Conservation (phyloP, 1,284 basidiomycete genomes). For the Pyrrhoderma noxium region DNA sequence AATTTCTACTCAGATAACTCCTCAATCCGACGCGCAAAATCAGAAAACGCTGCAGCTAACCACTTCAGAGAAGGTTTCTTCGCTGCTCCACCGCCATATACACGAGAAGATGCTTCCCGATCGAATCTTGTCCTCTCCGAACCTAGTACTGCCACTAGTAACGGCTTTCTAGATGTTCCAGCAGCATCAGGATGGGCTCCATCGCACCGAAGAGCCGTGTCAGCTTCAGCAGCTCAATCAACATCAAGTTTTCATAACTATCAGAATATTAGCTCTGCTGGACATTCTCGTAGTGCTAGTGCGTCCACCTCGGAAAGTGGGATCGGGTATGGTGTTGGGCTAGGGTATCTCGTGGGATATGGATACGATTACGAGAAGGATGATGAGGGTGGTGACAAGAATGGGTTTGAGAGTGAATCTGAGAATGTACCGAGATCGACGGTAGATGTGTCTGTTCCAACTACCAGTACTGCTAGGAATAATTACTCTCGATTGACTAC, state of each 20-base stretch:
- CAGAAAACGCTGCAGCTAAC: constrained; percentile 10
- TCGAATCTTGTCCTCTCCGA: neutral
- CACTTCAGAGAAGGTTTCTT: constrained; percentile 3
- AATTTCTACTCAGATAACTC: constrained; percentile 3
- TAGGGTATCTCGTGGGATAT: no score
- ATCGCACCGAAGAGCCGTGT: constrained; percentile 9
- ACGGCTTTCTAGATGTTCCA: constrained; percentile 6
- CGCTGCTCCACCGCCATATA: constrained; percentile 15
- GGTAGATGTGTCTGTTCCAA: neutral
- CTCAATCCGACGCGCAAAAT: neutral
- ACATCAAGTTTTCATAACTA: neutral
- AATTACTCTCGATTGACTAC: no score
- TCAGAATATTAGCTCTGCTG: neutral
- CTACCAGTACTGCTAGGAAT: neutral
- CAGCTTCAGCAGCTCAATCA: constrained; percentile 1
- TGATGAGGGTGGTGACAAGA: neutral
- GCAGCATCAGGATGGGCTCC: neutral
- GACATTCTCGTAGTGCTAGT: neutral
- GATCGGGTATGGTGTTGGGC: no score
- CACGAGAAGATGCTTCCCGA: constrained; percentile 1
- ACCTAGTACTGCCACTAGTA: neutral
- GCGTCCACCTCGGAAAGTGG: neutral
- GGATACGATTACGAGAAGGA: neutral
- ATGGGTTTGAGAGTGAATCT: constrained; percentile 4
- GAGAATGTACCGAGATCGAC: neutral